A percentile compares a stretch with the other conserved stretches of the same genome.
Conservation (phyloP, 768 basidiomycete species). For the Chalciporus piperatus region DNA sequence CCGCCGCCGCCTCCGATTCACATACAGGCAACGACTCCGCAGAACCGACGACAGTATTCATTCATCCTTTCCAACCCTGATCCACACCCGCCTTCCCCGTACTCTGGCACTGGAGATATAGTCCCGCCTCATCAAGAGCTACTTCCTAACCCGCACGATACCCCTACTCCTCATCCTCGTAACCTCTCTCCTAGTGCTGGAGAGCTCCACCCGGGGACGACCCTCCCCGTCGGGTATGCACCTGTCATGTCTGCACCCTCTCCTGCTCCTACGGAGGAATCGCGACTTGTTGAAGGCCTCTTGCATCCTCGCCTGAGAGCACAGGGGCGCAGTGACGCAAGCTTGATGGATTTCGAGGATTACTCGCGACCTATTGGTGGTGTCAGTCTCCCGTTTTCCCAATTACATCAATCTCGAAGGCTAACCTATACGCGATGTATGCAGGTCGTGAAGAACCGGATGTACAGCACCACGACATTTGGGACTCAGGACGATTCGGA, state of each 20-base stretch:
- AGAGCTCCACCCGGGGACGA: background rate
- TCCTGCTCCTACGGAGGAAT: conserved; percentile 28
- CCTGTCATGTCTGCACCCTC: conserved; percentile 12
- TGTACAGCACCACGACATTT: conserved; percentile 33
- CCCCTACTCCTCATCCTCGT: background rate
- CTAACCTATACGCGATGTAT: conserved; percentile 1
- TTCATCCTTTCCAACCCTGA: conserved; percentile 34
- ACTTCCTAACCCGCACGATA: background rate
- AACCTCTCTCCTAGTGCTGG: background rate
- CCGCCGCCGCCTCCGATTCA: conserved; percentile 19
- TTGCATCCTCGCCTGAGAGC: conserved; percentile 28
- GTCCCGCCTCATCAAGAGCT: background rate
- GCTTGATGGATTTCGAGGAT: conserved; percentile 32
- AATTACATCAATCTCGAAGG: background rate
- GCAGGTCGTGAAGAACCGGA: conserved; percentile 29
- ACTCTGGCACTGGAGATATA: conserved; percentile 4
- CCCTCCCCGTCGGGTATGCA: conserved; percentile 2
- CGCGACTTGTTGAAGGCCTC: conserved; percentile 24
- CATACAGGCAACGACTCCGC: conserved; percentile 13
- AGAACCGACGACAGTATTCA: conserved; percentile 19
- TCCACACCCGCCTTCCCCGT: conserved; percentile 20
- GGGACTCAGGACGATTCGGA: conserved; percentile 27
- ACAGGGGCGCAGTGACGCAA: conserved; percentile 23
- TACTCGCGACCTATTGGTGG: conserved; percentile 33
- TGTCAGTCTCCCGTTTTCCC: conserved; percentile 13